Percentiles rank a stretch among this genome's conserved stretches.
phyloP scores from a whole-genome alignment of 345 rosid species.

The Euphorbia tirucalli region DNA sequence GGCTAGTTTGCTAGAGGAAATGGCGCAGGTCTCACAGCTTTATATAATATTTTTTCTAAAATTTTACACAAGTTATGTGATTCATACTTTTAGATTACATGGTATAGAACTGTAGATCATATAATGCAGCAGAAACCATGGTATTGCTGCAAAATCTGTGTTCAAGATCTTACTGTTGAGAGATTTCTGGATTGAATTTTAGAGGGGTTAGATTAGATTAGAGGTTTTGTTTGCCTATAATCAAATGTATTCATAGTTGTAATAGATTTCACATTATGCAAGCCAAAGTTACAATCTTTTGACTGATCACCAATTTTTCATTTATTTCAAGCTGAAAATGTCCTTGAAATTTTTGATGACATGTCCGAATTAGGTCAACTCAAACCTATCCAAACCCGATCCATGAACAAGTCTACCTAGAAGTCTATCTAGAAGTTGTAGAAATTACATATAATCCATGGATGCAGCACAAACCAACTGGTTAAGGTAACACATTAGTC shows the following conservation, averaged over 20 bases:
- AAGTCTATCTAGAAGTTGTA: too few relatives aligned
- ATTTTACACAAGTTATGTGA: constrained; percentile 5
- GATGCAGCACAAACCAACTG: too few relatives aligned
- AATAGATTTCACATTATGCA: not conserved
- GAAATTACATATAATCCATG: too few relatives aligned
- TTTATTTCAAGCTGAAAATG: not conserved
- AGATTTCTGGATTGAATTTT: not conserved
- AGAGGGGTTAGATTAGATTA: not conserved
- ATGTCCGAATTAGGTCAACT: too few relatives aligned
- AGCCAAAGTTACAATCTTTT: not conserved
- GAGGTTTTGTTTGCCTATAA: not conserved
- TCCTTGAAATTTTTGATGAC: not conserved
- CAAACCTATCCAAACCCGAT: too few relatives aligned
- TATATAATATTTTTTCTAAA: constrained; percentile 13
- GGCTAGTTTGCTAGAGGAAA: not conserved
- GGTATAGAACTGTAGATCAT: too few relatives aligned
- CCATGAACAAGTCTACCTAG: too few relatives aligned
- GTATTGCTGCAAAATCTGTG: constrained; percentile 8
- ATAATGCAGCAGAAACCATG: constrained; percentile 12
- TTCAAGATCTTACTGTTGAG: not conserved
- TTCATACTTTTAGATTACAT: constrained; percentile 10
- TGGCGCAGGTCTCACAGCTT: not conserved
- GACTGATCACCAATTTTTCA: not conserved
- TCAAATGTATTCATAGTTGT: constrained; percentile 1
- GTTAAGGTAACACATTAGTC: too few relatives aligned